Percentiles rank a stretch among this genome's conserved stretches.
These are phyloP conservation scores for Brassica hybrid DNA, from an alignment of 441 rosid species.

Conservation along the genomic window DNA sequence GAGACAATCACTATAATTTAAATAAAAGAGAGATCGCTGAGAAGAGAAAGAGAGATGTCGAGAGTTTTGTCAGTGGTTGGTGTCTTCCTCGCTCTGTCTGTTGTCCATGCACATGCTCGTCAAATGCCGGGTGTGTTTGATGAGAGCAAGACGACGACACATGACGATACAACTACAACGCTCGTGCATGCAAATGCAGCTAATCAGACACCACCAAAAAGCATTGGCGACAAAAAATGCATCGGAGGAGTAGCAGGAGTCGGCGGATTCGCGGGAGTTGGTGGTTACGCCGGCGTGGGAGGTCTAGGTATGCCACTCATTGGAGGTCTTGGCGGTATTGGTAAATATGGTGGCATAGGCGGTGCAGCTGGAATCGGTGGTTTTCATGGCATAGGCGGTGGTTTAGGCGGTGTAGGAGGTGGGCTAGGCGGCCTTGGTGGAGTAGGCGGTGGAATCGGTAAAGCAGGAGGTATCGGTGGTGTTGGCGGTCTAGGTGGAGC, in stretches of 20 bases:
- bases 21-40: neutral
- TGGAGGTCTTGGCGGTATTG: constrained; percentile 73
- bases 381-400: constrained; percentile 40
- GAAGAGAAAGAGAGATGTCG: constrained; percentile 29
- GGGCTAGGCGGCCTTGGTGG: constrained; percentile 45
- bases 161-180: constrained; percentile 30
- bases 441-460: constrained; percentile 31
- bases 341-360: constrained; percentile 64
- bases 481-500: constrained; percentile 29
- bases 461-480: constrained; percentile 36
- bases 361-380: constrained; percentile 51
- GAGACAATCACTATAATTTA: constrained; percentile 11
- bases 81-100: constrained; percentile 28
- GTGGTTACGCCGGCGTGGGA: constrained; percentile 61
- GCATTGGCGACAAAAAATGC: constrained; percentile 57
- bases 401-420: constrained; percentile 39
- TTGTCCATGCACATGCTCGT: constrained; percentile 41
- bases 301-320: constrained; percentile 56
- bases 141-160: constrained; percentile 32
- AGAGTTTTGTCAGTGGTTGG: constrained; percentile 36
- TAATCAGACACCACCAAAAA: constrained; percentile 38
- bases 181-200: constrained; percentile 49
- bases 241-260: constrained; percentile 63
- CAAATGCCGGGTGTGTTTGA: constrained; percentile 32
- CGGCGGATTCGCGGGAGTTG: constrained; percentile 73